Evolutionary conservation across 2,329 filamentous ascomycete genomes (phyloP).

Genomic region (Botrytis fabae): DNA sequence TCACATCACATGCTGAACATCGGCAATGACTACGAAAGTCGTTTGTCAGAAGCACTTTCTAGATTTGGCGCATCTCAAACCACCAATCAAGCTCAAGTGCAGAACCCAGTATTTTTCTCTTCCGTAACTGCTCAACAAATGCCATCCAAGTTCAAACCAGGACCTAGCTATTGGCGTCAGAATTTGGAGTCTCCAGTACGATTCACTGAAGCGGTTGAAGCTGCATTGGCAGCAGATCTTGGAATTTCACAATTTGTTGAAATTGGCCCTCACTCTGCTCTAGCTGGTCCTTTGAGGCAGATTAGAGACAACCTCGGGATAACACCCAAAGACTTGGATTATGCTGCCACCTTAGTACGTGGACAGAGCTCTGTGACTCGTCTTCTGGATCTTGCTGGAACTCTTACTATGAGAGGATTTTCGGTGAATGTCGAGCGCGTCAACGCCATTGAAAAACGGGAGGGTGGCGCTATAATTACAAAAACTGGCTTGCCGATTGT

Average conservation of each 20-base stretch:
- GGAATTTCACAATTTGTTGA: constrained; percentile 22
- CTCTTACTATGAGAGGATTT: constrained; percentile 21
- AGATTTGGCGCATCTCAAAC: neutral
- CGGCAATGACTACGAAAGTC: constrained; percentile 17
- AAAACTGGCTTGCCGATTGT: constrained; percentile 1
- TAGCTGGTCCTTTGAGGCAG: constrained; percentile 26
- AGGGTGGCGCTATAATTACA: neutral
- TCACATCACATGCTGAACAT: constrained; percentile 24
- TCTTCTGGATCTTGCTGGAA: constrained; percentile 24
- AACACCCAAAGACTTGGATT: constrained; percentile 37
- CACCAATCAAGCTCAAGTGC: neutral
- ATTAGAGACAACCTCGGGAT: constrained; percentile 14
- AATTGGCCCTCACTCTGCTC: constrained; percentile 28
- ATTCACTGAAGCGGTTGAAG: constrained; percentile 21
- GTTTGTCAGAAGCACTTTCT: constrained; percentile 4
- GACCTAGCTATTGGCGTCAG: constrained; percentile 25
- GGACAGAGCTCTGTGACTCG: constrained; percentile 12
- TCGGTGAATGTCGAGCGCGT: constrained; percentile 20
- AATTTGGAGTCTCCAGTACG: constrained; percentile 28
- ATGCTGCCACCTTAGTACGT: constrained; percentile 25
- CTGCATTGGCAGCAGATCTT: constrained; percentile 6
- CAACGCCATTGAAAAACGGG: constrained; percentile 38
- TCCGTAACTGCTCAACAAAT: neutral
- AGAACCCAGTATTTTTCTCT: constrained; percentile 1
- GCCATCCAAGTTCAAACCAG: neutral